Base-by-base conservation (phyloP, 2,329 filamentous ascomycete genomes). In the Clonostachys solani region DNA sequence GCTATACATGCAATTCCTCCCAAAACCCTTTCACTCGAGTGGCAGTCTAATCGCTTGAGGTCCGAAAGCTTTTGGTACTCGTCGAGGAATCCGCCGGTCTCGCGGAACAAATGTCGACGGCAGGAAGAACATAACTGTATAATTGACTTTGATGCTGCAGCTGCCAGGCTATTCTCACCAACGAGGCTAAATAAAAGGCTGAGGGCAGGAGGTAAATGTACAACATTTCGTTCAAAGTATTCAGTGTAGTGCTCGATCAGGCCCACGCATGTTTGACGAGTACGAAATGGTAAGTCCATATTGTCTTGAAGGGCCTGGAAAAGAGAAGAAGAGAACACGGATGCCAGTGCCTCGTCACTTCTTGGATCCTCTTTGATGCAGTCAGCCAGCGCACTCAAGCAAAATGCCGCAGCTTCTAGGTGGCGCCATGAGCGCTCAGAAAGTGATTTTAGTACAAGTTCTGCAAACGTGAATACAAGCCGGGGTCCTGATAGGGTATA, bases 1-100 rank as follows among this genome's bases (percentile, higher is more conserved):
- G 91, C 78, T 40, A 94, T 84, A 9, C 82, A 83, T 9, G 87
- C 81, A 53, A 94, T 87, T 3, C 83, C 88, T 38, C 86, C 82
- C 6, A 90, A 74, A 1, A 92, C 79, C 54, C 81, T 82, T 58
- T 92, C 87, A 57, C 88, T 88, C 2, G 84, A 84, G 46, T 83
- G 69, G 37, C 80, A 80, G 52, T 92, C 86, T 10, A 88, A 71
- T 8, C 51, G 56, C n/a, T 54, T 49, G 36, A 49, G 48, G 82
- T 81, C 36, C 78, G 71, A 34, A 44, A 92, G 78, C n/a, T 74
- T 72, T 48, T 79, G 72, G 60, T 91, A 92, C 58, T 91, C 84
- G 33, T 78, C 72, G 41, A 94, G 69, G 57, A 95, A 92, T 1
- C 80, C 79, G 44, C 72, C 70, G 5, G 86, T 75, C 57, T 92